Evolutionary conservation across 805 yeast species (phyloP).

Genomic region (Wickerhamomyces tratensis): DNA sequence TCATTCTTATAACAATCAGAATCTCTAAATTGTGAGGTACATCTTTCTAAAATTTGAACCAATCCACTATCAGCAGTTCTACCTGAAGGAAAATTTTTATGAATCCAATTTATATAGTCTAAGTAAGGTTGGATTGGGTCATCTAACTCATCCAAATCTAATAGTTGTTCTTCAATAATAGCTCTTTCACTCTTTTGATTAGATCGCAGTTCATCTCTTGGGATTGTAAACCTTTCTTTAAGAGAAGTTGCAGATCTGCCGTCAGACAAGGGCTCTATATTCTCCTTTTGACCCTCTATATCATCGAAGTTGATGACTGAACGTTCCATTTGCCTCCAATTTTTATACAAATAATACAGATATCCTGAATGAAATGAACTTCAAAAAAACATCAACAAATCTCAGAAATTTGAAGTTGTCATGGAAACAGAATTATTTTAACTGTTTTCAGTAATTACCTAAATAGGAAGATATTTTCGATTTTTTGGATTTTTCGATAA

Average conservation of each 20-base stretch:
- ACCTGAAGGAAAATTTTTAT: constrained; percentile 52
- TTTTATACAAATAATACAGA: no score
- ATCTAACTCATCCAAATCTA: constrained; percentile 51
- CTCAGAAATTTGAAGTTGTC: no score
- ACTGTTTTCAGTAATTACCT: no score
- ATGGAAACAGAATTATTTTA: no score
- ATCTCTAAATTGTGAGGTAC: constrained; percentile 62
- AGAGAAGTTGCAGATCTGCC: constrained; percentile 64
- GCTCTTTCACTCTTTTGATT: constrained; percentile 26
- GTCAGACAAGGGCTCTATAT: constrained; percentile 51
- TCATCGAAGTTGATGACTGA: constrained; percentile 24
- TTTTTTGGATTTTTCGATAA: no score
- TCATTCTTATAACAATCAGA: constrained; percentile 67
- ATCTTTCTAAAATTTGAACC: constrained; percentile 53
- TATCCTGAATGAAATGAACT: no score
- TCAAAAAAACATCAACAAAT: no score
- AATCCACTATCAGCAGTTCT: constrained; percentile 55
- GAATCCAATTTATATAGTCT: constrained; percentile 72
- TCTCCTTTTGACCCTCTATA: constrained; percentile 65
- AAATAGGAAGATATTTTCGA: no score
- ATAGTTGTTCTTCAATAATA: constrained; percentile 40
- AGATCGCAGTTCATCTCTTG: constrained; percentile 18
- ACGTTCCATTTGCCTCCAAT: no score
- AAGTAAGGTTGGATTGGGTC: constrained; percentile 75
- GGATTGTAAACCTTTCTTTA: constrained; percentile 29